Conservation (phyloP, 257 asterid species). For the Solanum chiquidenum region DNA sequence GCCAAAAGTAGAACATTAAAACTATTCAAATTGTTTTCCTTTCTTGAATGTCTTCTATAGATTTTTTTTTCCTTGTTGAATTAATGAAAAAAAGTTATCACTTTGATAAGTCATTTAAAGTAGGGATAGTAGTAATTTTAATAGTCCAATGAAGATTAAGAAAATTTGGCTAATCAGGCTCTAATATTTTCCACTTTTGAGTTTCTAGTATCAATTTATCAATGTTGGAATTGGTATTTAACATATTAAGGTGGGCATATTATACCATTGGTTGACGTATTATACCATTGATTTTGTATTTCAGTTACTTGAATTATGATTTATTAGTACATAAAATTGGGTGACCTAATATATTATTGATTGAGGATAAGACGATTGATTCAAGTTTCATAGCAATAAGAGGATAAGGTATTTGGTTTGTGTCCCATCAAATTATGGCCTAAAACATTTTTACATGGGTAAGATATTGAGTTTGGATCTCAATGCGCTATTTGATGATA, state of each 20-base stretch:
- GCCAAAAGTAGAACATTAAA: not conserved
- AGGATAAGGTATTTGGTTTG: not conserved
- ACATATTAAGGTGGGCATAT: not conserved
- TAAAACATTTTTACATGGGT: too few relatives aligned
- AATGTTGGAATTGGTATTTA: too few relatives aligned
- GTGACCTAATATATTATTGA: not conserved
- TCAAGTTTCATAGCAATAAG: not conserved
- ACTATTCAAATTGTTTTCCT: not conserved
- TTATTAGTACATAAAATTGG: too few relatives aligned
- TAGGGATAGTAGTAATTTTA: not conserved
- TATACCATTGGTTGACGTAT: too few relatives aligned
- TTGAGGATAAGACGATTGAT: not conserved
- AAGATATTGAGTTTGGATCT: not conserved
- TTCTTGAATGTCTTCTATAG: not conserved
- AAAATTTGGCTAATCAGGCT: not conserved
- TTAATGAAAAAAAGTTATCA: not conserved
- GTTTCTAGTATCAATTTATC: too few relatives aligned
- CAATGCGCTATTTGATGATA: not conserved
- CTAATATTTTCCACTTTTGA: not conserved
- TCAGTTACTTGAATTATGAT: not conserved
- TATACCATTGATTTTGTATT: not conserved
- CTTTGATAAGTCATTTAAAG: not conserved
- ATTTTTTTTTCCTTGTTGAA: not conserved
- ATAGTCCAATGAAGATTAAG: not conserved
- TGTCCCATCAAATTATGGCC: not conserved